Evolutionary conservation across 2,329 filamentous ascomycete genomes (phyloP), one percentile per base, ranked within the genome.

Genomic region (Penicillium sp.): DNA sequence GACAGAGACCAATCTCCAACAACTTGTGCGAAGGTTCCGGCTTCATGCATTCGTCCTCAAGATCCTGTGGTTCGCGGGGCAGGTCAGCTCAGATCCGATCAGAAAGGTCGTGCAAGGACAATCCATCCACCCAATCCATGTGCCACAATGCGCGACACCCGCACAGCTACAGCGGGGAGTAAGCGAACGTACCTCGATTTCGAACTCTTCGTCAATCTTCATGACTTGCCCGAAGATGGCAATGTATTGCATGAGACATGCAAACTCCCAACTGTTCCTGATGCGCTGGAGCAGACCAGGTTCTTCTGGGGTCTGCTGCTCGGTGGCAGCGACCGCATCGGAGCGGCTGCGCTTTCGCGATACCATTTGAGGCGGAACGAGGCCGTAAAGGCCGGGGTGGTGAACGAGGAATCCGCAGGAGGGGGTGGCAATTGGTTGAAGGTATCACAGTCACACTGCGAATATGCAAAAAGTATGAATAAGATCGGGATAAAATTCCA

Each of bases 261-360:
- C 89, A 72, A 97, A 96, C 70, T 96, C 88, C 91, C 92, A 97
- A 79, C 88, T 90, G 67, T 88, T 93, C 55, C 92, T 83, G 59
- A 97, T 80, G 57, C 79, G 83, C 50, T 82, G 75, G 25, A 95
- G 76, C 47, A 83, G 61, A 28, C 66, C 68, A 48, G 65, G 60
- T 51, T 73, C 70, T 61, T 69, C 63, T 18, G 56, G 46, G 23
- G 56, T 48, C 54, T 68, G 71, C 64, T 63, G 67, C 56, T 53
- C 70, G 53, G 75, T 68, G 41, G 77, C 72, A 58, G 74, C 72
- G 65, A 81, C 80, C 68, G 76, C 75, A 65, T 81, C 79, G 61
- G 78, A 78, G 64, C 76, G 71, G 59, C 68, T 74, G 66, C 78
- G 76, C 71, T 81, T 81, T 70, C 78, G 75, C 69, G 78, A 74